phyloP scores from a whole-genome alignment of 805 yeast genomes.

The Wickerhamomyces alni region DNA sequence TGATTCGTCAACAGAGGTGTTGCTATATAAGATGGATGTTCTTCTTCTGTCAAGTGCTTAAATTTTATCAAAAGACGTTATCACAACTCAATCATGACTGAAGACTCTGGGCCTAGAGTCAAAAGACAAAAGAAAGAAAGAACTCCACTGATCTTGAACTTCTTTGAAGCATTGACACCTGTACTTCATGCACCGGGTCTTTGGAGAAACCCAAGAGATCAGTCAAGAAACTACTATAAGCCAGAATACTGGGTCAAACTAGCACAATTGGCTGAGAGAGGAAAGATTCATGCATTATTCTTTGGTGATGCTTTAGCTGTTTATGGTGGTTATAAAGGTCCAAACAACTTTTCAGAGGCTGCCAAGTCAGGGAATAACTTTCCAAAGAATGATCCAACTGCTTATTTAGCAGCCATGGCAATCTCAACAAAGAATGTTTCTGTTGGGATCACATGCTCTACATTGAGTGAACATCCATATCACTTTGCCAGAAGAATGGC shows the following conservation, averaged over 20 bases:
- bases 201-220: slow-evolving; percentile 1
- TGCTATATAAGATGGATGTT: too few relatives aligned
- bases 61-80: too few relatives aligned
- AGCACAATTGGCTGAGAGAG: not conserved
- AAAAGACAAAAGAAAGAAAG: slow-evolving; percentile 1
- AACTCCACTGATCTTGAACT: slow-evolving; percentile 1
- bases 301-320: slow-evolving; percentile 1
- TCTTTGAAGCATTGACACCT: slow-evolving; percentile 1
- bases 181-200: not conserved
- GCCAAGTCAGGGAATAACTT: not conserved
- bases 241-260: not conserved
- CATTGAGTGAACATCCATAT: not conserved
- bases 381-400: slow-evolving; percentile 2
- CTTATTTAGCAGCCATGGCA: slow-evolving; percentile 1
- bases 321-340: slow-evolving; percentile 2
- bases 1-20: too few relatives aligned
- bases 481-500: slow-evolving; percentile 2
- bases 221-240: not conserved
- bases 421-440: not conserved
- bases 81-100: not conserved
- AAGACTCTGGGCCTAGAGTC: not conserved
- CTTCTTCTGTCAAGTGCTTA: too few relatives aligned
- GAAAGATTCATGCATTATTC: not conserved
- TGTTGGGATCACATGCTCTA: not conserved
- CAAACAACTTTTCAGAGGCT: not conserved